Base-by-base conservation (phyloP, 495 filamentous ascomycete genomes). In the Trichoderma virens region DNA sequence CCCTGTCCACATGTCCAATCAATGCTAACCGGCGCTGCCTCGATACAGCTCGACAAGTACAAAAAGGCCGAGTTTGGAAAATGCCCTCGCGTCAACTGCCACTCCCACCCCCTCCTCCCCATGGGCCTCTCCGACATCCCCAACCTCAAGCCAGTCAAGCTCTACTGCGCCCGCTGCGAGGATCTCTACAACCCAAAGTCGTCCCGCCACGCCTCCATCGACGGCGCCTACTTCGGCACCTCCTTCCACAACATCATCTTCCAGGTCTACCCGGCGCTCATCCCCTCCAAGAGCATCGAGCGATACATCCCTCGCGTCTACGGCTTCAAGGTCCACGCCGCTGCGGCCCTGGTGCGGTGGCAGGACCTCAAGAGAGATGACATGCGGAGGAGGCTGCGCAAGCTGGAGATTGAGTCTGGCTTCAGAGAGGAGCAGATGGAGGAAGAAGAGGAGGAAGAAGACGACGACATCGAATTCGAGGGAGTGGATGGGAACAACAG, bases 141-240 rank as follows among this genome's bases (percentile, higher is more conserved):
- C 32, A 88, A 90, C 74, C 78, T 84, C 67, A 93, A 90, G 70
- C 86, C 93, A 13, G 95, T 96, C 60, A 97, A 97, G 73, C 88
- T 99, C 51, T 98, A 95, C 82, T 99, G 94, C 76, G 87, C 90
- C 23, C 90, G 90, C 66, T 99, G 94, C 80, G 94, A 99, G 79
- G 94, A 99, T 71, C 86, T 96, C 64, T 99, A 99, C 83, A 97
- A 97, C 75, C 94, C 94, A 35, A 99, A 99, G 76, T 98, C 94
- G 6, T 94, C 93, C 14, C 91, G 94, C 59, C 94, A 99, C 74
- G 89, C 90, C 51, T 83, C 86, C 59, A 97, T 99, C 73, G 94
- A 99, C 74, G 94, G 94, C 63, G 94, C 94, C 64, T 98, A 98
- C 81, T 98, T 98, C 64, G 94, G 95, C 63, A 91, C 94, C 45